A percentile compares a stretch with the other conserved stretches of the same genome.
Evolutionary conservation across 345 rosid species (phyloP).

Genomic region (Turnera subulata): DNA sequence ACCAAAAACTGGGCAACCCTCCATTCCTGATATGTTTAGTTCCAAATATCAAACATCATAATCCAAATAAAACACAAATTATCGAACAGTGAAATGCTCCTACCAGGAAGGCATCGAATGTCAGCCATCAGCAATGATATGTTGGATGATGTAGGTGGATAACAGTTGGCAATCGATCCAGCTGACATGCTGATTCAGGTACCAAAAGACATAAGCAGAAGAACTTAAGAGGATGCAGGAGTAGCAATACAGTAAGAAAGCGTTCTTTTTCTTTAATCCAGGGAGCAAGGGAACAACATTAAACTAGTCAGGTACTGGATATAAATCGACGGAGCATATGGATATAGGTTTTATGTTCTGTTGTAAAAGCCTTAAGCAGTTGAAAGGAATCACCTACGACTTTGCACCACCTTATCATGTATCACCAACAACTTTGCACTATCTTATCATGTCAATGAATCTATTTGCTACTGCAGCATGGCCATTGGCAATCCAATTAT

Average conservation of each 20-base stretch:
- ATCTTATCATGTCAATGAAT: too few species aligned
- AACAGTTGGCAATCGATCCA: conserved; percentile 78
- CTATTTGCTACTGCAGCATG: too few species aligned
- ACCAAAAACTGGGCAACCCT: conserved; percentile 83
- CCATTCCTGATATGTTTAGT: conserved; percentile 58
- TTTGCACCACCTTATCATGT: too few species aligned
- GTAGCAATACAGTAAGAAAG: conserved; percentile 1
- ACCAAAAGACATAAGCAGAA: conserved; percentile 14
- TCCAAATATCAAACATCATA: conserved; percentile 13
- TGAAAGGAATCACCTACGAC: too few species aligned
- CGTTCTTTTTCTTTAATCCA: not conserved
- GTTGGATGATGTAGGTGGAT: conserved; percentile 54
- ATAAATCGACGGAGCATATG: too few species aligned
- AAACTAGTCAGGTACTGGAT: too few species aligned
- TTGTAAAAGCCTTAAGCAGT: too few species aligned
- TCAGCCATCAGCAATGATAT: conserved; percentile 82
- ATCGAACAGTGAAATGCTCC: conserved; percentile 24
- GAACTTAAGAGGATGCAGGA: conserved; percentile 5
- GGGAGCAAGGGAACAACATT: too few species aligned
- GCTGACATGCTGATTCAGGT: conserved; percentile 61
- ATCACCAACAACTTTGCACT: too few species aligned
- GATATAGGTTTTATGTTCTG: too few species aligned
- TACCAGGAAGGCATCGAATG: conserved; percentile 94
- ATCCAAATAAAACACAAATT: conserved; percentile 17
- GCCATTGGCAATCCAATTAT: too few species aligned